These are phyloP conservation scores for Psilocybe mexicana DNA, from an alignment of 1,284 basidiomycete species.

Conservation along the genomic window DNA sequence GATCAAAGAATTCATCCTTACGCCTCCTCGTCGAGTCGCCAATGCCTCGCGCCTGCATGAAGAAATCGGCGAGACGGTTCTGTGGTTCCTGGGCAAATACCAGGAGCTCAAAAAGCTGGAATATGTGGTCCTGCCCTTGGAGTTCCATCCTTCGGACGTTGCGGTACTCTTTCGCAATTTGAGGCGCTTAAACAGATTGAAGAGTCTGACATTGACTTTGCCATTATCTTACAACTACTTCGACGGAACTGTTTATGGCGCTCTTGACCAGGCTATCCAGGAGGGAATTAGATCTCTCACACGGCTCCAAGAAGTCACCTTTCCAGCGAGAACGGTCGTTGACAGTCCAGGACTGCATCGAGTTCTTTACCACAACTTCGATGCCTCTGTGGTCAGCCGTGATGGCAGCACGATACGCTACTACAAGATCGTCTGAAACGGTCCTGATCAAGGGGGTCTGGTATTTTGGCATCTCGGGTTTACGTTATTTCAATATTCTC, in stretches of 20 bases:
- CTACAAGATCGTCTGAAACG: no score
- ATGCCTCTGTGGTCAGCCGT: no score
- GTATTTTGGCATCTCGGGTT: no score
- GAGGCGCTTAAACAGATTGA: neutral
- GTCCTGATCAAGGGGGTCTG: no score
- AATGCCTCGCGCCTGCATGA: neutral
- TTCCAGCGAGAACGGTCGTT: no score
- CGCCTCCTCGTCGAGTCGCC: neutral
- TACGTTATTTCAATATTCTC: no score
- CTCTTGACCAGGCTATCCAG: neutral
- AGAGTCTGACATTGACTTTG: neutral
- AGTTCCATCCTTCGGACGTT: neutral
- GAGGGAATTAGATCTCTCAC: no score
- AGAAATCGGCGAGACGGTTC: neutral
- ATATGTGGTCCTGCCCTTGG: neutral
- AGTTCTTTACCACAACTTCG: no score
- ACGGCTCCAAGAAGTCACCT: no score
- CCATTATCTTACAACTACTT: neutral
- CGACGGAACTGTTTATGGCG: neutral
- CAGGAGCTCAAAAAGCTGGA: neutral
- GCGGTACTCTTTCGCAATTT: neutral
- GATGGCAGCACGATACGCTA: no score
- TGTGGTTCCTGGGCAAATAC: neutral
- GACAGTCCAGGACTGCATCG: no score
- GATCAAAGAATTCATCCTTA: neutral